Percentiles rank a stretch among this genome's conserved stretches.
Evolutionary conservation across 106 monocot genomes (phyloP).

Genomic region (Dendrobium chrysotoxum): DNA sequence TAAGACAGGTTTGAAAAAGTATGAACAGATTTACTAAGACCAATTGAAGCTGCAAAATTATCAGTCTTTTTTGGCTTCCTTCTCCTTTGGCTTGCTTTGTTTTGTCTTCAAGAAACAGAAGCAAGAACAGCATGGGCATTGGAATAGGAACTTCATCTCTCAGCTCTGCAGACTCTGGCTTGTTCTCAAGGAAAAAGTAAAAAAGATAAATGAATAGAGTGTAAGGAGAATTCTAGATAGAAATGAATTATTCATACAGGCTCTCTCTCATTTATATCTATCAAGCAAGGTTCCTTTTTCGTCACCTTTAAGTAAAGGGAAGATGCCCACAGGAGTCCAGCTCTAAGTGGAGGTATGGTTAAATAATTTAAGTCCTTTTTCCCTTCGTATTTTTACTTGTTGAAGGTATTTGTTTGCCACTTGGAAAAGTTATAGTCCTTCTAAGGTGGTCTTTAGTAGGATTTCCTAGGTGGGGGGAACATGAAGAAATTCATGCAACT

Average conservation of each 20-base stretch:
- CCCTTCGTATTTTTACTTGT: not conserved
- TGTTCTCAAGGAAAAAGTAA: not conserved
- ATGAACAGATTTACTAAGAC: not conserved
- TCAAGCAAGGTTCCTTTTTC: not conserved
- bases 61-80: constrained; percentile 31
- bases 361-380: not conserved
- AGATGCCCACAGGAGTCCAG: not conserved
- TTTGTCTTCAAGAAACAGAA: constrained; percentile 60
- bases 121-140: constrained; percentile 53
- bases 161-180: not conserved
- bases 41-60: not conserved
- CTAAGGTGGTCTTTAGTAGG: constrained; percentile 2
- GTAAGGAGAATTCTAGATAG: not conserved
- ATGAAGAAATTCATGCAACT: not conserved
- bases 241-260: not conserved
- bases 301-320: not conserved
- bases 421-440: not conserved
- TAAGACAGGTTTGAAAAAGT: not conserved
- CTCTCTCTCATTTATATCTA: not conserved
- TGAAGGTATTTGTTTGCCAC: not conserved
- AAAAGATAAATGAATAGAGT: not conserved
- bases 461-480: not conserved
- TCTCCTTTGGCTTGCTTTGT: constrained; percentile 25
- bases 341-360: not conserved
- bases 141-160: constrained; percentile 52